Evolutionary conservation across 768 basidiomycete genomes (phyloP), one percentile per base, ranked within the genome.

Genomic region (Macrolepiota fuliginosa): DNA sequence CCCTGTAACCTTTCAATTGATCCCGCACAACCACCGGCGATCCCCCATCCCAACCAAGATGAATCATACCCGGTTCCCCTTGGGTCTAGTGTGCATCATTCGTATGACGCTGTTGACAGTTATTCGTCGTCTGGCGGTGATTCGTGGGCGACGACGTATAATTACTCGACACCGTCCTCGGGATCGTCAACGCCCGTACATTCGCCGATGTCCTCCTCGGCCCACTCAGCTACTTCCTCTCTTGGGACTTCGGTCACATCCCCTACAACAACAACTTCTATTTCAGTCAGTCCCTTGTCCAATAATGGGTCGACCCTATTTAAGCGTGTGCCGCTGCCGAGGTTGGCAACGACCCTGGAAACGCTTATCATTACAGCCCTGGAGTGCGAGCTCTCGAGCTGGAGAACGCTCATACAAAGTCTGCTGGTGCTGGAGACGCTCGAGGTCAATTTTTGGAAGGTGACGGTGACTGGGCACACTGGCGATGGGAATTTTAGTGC

Each of bases 381-480:
- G 4, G 78, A 81, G 19, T 79, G 81, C 63, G 74, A 70, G 56
- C 56, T 67, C 17, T 62, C 64, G 11, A 73, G 68, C 54, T 79
- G 77, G 72, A 68, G 65, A 7, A 65, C 66, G 2, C 68, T 83
- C 13, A 64, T 84, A 22, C 68, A 67, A 42, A 70, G 73, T 11
- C 60, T 80, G 39, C 65, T 62, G 3, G 71, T 68, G 22, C 69
- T 83, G 17, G 71, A 72, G 51, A 63, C 68, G 12, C 72, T 83
- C 29, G 80, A 82, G 62, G 74, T 79, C 50, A 79, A 81, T 64
- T 81, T 82, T 62, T 63, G 67, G 35, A 71, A 71, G 54, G 71
- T 80, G 1, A 66, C 71, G 12, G 56, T 25, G 73, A 79, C 37
- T 73, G 72, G 67, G 66, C 12, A 13, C 32, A 68, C n/a, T 70